Conservation (phyloP, 352 stramenopile genomes). For the Thraustotheca clavata region DNA sequence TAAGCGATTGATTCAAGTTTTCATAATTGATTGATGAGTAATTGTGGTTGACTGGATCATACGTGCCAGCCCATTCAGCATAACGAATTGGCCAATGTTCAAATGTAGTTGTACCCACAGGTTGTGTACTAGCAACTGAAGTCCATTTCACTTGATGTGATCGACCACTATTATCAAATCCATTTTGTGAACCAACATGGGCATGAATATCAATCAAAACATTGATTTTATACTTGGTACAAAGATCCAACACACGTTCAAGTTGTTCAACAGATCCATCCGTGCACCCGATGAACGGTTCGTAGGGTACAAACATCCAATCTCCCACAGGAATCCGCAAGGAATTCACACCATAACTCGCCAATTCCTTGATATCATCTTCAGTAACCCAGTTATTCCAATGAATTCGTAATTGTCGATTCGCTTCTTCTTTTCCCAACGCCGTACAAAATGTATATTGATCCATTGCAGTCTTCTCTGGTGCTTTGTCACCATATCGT, state of each 20-base stretch:
- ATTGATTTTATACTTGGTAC: conserved; percentile 73
- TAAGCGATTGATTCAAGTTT: conserved; percentile 88
- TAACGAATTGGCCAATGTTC: conserved; percentile 88
- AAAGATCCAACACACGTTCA: conserved; percentile 82
- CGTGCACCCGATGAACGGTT: conserved; percentile 88
- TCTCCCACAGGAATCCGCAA: conserved; percentile 89
- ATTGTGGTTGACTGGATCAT: conserved; percentile 69
- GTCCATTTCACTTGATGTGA: conserved; percentile 86
- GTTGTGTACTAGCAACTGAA: conserved; percentile 57
- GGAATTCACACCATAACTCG: conserved; percentile 60
- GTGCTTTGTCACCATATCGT: conserved; percentile 59
- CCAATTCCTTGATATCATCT: conserved; percentile 83
- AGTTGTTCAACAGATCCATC: conserved; percentile 88
- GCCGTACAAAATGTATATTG: conserved; percentile 88
- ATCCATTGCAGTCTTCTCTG: conserved; percentile 86
- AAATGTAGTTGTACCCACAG: conserved; percentile 82
- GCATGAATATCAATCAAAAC: conserved; percentile 93
- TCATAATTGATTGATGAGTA: conserved; percentile 89
- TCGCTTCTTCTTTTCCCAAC: conserved; percentile 84
- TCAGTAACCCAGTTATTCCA: conserved; percentile 93
- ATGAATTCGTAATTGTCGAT: conserved; percentile 88
- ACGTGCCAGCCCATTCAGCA: conserved; percentile 88
- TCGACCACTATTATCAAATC: conserved; percentile 92
- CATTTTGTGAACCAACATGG: conserved; percentile 90
- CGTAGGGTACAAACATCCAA: conserved; percentile 93